These are phyloP conservation scores for Entonaema liquescens DNA, from an alignment of 495 filamentous ascomycete species.

Conservation along the genomic window DNA sequence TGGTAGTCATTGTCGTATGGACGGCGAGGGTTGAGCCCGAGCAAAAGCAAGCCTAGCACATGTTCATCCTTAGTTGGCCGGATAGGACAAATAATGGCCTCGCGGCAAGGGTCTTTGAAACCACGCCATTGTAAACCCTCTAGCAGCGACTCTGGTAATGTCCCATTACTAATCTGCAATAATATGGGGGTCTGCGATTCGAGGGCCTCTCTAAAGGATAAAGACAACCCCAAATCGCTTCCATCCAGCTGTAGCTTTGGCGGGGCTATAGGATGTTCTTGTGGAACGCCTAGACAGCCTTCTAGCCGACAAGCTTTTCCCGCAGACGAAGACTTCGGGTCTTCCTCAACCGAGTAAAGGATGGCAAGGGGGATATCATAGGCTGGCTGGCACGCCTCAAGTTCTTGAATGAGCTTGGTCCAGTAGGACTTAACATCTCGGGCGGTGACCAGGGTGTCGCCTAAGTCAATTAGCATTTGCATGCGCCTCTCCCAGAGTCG, in stretches of 20 bases:
- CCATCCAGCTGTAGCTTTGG: conserved; percentile 63
- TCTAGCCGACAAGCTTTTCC: conserved; percentile 65
- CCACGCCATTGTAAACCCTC: conserved; percentile 69
- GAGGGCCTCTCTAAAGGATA: conserved; percentile 72
- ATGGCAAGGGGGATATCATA: conserved; percentile 69
- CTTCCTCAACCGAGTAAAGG: conserved; percentile 69
- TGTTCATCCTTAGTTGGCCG: conserved; percentile 70
- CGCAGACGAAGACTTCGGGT: conserved; percentile 63
- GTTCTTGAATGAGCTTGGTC: conserved; percentile 61
- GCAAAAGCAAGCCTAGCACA: conserved; percentile 70
- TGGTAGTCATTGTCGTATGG: conserved; percentile 75
- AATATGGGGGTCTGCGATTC: conserved; percentile 61
- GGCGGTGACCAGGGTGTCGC: conserved; percentile 71
- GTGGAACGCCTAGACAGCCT: conserved; percentile 69
- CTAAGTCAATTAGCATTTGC: conserved; percentile 72
- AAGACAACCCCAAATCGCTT: conserved; percentile 68
- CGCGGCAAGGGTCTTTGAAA: conserved; percentile 67
- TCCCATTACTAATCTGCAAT: conserved; percentile 64
- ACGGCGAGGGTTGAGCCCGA: conserved; percentile 73
- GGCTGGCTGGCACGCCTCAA: conserved; percentile 63
- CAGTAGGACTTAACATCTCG: conserved; percentile 71
- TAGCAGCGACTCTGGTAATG: conserved; percentile 63
- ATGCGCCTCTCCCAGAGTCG: conserved; percentile 72
- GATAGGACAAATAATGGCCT: conserved; percentile 76
- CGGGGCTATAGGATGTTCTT: conserved; percentile 65